A percentile compares a stretch with the other conserved stretches of the same genome.
These are phyloP conservation scores for Platanus orientalis DNA, from an alignment of 164 flowering plant species.

Conservation along the genomic window DNA sequence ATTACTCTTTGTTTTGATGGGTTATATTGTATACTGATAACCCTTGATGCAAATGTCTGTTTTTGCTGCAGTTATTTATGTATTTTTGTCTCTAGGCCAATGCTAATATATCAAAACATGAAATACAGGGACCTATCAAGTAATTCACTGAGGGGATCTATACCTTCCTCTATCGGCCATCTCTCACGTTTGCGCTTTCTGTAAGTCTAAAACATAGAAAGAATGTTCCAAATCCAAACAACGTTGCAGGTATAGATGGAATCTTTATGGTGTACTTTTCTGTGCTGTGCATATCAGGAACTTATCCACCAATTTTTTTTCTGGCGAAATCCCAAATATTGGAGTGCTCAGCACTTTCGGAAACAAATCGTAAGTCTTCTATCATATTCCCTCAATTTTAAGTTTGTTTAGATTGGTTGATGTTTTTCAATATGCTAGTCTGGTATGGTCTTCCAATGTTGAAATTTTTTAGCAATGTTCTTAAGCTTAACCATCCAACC, in stretches of 20 bases:
- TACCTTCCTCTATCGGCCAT: conserved; percentile 83
- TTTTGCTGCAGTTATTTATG: background rate
- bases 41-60: background rate
- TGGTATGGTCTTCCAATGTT: too few species aligned
- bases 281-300: conserved; percentile 44
- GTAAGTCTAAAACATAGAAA: conserved; percentile 42
- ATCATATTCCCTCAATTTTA: background rate
- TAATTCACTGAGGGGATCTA: conserved; percentile 78
- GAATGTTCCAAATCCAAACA: background rate
- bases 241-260: background rate
- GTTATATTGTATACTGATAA: background rate
- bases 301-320: conserved; percentile 81
- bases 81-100: background rate
- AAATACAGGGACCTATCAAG: conserved; percentile 83
- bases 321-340: conserved; percentile 87
- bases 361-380: conserved; percentile 61
- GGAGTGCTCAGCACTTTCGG: conserved; percentile 71
- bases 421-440: background rate
- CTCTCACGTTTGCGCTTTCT: conserved; percentile 52
- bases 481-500: too few species aligned
- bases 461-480: too few species aligned
- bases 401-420: background rate
- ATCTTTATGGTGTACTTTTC: background rate
- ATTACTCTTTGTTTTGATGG: too few species aligned
- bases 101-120: background rate